These are phyloP conservation scores for Penicillium crustosum DNA, from an alignment of 2,329 filamentous ascomycete genomes.

Conservation along the genomic window DNA sequence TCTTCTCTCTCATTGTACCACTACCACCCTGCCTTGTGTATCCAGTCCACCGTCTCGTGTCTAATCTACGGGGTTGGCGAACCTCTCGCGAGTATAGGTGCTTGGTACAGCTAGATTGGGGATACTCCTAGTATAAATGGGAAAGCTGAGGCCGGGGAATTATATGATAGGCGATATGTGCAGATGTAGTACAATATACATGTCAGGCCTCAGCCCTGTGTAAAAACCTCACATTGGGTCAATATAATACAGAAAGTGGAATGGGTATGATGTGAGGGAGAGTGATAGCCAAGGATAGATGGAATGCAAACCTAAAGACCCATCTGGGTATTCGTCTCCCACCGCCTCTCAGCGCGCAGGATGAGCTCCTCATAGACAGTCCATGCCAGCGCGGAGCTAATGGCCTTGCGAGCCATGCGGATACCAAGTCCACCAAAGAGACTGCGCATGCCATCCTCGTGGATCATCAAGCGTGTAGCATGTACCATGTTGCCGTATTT, in stretches of 20 bases:
- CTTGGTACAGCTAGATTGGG: not conserved
- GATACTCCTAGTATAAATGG: not conserved
- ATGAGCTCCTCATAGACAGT: slow-evolving; percentile 95
- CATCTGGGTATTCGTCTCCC: slow-evolving; percentile 33
- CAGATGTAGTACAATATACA: slow-evolving; percentile 4
- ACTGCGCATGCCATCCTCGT: slow-evolving; percentile 74
- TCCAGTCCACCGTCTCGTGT: slow-evolving; percentile 1
- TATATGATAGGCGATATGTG: not conserved
- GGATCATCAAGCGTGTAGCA: slow-evolving; percentile 73
- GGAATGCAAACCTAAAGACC: slow-evolving; percentile 12
- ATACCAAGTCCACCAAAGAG: slow-evolving; percentile 84
- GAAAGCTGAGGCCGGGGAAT: not conserved
- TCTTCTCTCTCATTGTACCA: not conserved
- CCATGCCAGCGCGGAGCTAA: slow-evolving; percentile 95
- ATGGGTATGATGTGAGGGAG: not conserved
- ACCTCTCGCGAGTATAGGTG: not conserved
- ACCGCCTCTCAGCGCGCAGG: slow-evolving; percentile 61
- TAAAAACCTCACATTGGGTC: not conserved
- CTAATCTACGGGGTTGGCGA: not conserved
- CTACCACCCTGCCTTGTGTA: slow-evolving; percentile 11
- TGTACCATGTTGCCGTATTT: slow-evolving; percentile 80
- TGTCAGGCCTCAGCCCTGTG: not conserved
- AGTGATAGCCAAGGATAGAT: not conserved
- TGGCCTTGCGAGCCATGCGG: slow-evolving; percentile 84
- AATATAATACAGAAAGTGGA: slow-evolving; percentile 20